Evolutionary conservation across 2,329 filamentous ascomycete genomes (phyloP).

Genomic region (Magnaporthiopsis rhizophila): DNA sequence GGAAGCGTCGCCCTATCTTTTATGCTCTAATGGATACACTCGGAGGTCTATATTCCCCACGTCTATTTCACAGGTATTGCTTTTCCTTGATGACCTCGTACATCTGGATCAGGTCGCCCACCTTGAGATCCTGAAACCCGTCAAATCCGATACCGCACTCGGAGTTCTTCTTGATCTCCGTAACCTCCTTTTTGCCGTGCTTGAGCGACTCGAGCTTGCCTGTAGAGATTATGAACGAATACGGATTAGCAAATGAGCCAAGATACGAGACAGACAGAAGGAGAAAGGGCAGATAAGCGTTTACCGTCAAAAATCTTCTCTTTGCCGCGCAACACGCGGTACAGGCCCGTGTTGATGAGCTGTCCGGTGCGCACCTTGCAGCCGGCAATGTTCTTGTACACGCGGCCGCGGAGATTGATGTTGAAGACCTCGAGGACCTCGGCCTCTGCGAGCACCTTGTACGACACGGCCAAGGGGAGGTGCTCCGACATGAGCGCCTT

Average conservation of each 20-base stretch:
- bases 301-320: constrained; percentile 75
- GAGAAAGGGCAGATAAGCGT: constrained; percentile 14
- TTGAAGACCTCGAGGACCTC: constrained; percentile 77
- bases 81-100: constrained; percentile 75
- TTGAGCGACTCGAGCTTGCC: constrained; percentile 76
- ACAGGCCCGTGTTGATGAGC: constrained; percentile 54
- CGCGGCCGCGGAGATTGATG: constrained; percentile 68
- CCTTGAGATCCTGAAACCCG: constrained; percentile 66
- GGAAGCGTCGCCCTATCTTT: background rate
- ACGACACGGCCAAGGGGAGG: constrained; percentile 57
- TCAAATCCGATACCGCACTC: constrained; percentile 89
- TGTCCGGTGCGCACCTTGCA: constrained; percentile 79
- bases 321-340: constrained; percentile 63
- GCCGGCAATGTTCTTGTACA: constrained; percentile 71
- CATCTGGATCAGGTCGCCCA: constrained; percentile 80
- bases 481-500: constrained; percentile 59
- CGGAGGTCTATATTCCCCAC: background rate
- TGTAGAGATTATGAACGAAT: constrained; percentile 25
- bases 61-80: constrained; percentile 34
- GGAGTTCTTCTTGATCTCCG: constrained; percentile 82
- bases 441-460: constrained; percentile 76
- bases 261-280: background rate
- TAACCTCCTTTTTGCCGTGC: constrained; percentile 85
- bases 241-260: constrained; percentile 4
- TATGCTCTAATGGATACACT: background rate